Percentiles rank a stretch among this genome's conserved stretches.
Conservation (phyloP, 169 alveolate species). For the Plasmodium coatneyi region DNA sequence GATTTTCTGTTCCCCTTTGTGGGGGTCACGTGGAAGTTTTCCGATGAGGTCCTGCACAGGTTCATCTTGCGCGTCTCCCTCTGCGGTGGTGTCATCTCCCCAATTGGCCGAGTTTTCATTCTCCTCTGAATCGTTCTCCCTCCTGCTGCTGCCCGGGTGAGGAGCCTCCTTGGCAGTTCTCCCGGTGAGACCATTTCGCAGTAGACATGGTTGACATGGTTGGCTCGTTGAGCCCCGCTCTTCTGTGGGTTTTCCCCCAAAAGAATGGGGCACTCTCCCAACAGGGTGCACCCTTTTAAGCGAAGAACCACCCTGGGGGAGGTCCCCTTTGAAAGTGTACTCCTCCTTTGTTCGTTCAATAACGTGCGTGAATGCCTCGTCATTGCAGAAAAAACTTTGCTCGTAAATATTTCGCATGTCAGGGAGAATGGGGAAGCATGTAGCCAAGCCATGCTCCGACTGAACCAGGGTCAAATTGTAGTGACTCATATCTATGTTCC, state of each 20-base stretch:
- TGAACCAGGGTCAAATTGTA: constrained; percentile 19
- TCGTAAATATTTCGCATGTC: constrained; percentile 21
- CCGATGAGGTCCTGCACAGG: not conserved
- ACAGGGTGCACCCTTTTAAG: not conserved
- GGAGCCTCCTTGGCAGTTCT: not conserved
- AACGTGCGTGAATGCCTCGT: not conserved
- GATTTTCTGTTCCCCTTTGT: not conserved
- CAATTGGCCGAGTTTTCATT: not conserved
- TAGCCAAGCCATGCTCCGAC: constrained; percentile 35
- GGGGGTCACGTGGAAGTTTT: not conserved
- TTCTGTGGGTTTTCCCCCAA: not conserved
- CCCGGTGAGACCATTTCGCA: not conserved
- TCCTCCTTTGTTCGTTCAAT: constrained; percentile 8
- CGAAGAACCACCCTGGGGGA: not conserved
- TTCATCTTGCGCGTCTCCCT: not conserved
- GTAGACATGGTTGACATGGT: not conserved
- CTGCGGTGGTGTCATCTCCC: not conserved
- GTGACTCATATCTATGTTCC: constrained; percentile 33
- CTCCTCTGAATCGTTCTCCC: not conserved
- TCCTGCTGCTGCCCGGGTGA: not conserved
- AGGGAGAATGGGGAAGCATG: constrained; percentile 39
- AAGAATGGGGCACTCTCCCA: not conserved
- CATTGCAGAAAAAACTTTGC: constrained; percentile 7
- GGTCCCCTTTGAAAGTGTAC: not conserved
- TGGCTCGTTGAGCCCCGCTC: not conserved